phyloP scores from a whole-genome alignment of 2,329 filamentous ascomycete genomes.

The Ceratocystis albifundus region DNA sequence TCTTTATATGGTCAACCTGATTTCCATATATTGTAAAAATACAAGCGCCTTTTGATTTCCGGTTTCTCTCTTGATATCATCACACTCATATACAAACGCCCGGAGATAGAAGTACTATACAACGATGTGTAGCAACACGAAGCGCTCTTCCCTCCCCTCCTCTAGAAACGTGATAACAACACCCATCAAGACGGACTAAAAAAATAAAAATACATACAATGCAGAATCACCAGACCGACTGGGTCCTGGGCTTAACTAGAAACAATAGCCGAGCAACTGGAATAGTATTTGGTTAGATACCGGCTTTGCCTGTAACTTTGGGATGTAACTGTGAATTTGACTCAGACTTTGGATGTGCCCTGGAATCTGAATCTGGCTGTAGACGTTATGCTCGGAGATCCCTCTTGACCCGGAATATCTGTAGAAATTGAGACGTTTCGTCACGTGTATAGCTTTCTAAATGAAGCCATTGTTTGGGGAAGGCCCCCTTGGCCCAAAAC shows the following conservation, averaged over 20 bases:
- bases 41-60: slow-evolving; percentile 26
- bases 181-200: not conserved
- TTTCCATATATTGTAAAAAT: slow-evolving; percentile 28
- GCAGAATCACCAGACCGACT: slow-evolving; percentile 5
- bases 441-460: slow-evolving; percentile 45
- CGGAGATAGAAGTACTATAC: not conserved
- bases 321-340: not conserved
- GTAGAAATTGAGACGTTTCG: slow-evolving; percentile 36
- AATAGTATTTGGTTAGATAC: not conserved
- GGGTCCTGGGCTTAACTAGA: slow-evolving; percentile 7
- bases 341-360: not conserved
- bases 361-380: not conserved
- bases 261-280: not conserved
- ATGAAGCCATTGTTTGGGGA: slow-evolving; percentile 57
- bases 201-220: slow-evolving; percentile 16
- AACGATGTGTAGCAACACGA: not conserved
- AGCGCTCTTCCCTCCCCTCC: not conserved
- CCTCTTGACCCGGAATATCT: slow-evolving; percentile 40
- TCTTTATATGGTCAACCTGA: slow-evolving; percentile 19
- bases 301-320: not conserved
- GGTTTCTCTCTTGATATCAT: slow-evolving; percentile 3
- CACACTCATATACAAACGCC: not conserved
- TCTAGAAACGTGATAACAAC: not conserved
- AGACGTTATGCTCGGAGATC: slow-evolving; percentile 36
- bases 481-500: slow-evolving; percentile 58